phyloP scores from a whole-genome alignment of 192 early-diverging fungal genomes.

The Coemansia aciculifera region DNA sequence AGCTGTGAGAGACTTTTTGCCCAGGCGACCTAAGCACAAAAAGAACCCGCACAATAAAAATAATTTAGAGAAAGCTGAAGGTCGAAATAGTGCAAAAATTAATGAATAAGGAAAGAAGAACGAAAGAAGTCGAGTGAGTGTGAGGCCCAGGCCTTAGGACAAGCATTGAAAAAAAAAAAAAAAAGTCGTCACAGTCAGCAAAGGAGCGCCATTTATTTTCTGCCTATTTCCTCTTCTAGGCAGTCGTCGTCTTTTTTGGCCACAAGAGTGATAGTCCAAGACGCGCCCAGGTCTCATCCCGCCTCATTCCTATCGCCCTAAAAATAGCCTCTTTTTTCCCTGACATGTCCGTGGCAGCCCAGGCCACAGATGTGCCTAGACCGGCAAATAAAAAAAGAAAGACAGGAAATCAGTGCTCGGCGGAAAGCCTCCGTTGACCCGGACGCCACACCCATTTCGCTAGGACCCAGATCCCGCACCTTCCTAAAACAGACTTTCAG shows the following conservation, averaged over 20 bases:
- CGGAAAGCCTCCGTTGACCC: conserved; percentile 4
- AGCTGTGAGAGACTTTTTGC: not conserved
- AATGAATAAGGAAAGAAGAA: not conserved
- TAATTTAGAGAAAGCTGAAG: not conserved
- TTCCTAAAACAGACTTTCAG: not conserved
- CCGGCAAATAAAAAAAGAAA: conserved; percentile 1
- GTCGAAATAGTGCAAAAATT: not conserved
- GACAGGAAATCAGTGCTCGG: not conserved
- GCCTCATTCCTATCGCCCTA: not conserved
- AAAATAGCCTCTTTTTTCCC: too few species aligned
- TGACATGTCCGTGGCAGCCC: not conserved
- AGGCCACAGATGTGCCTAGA: not conserved
- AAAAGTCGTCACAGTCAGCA: not conserved
- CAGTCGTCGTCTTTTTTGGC: not conserved
- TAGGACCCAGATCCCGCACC: not conserved
- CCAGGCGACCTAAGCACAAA: not conserved
- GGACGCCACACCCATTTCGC: conserved; percentile 1
- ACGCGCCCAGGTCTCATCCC: not conserved
- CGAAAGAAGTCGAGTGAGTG: not conserved
- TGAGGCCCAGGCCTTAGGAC: not conserved
- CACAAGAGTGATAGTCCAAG: not conserved
- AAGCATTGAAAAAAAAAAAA: not conserved
- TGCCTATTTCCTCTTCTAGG: conserved; percentile 2
- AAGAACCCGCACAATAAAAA: not conserved
- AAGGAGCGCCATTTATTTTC: conserved; percentile 6